phyloP scores from a whole-genome alignment of 495 filamentous ascomycete genomes.

The Aspergillus ostianus region DNA sequence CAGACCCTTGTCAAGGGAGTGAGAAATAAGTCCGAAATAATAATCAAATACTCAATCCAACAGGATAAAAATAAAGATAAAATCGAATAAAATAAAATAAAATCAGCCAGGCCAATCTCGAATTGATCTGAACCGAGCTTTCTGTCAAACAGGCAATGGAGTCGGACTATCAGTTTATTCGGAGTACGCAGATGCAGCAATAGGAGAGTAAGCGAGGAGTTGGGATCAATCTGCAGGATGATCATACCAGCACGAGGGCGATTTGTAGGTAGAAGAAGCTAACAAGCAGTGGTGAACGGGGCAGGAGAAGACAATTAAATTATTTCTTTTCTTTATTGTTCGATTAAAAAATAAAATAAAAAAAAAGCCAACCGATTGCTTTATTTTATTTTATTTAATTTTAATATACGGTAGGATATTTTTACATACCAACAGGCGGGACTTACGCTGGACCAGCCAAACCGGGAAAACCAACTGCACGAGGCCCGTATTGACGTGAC shows the following conservation, averaged over 20 bases:
- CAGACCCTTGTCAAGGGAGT: constrained; percentile 1
- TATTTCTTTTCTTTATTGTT: neutral
- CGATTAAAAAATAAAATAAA: no score
- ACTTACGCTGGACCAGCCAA: neutral
- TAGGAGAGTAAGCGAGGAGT: constrained; percentile 10
- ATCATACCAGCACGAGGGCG: constrained; percentile 14
- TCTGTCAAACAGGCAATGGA: neutral
- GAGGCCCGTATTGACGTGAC: constrained; percentile 8
- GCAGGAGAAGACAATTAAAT: neutral
- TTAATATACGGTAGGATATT: neutral
- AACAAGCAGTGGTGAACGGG: neutral
- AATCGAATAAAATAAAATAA: neutral
- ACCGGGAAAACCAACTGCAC: constrained; percentile 8
- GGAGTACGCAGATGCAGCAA: neutral
- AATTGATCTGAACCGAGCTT: neutral
- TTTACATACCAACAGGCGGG: neutral
- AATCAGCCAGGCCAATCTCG: neutral
- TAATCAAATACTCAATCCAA: neutral
- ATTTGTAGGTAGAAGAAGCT: neutral
- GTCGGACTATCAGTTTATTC: neutral
- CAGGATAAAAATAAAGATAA: neutral
- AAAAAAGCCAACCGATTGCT: neutral
- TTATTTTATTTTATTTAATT: neutral
- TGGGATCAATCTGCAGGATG: constrained; percentile 22
- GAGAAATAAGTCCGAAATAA: neutral